Evolutionary conservation across 2,329 filamentous ascomycete genomes (phyloP).

Genomic region (Trichoderma atrobrunneum): DNA sequence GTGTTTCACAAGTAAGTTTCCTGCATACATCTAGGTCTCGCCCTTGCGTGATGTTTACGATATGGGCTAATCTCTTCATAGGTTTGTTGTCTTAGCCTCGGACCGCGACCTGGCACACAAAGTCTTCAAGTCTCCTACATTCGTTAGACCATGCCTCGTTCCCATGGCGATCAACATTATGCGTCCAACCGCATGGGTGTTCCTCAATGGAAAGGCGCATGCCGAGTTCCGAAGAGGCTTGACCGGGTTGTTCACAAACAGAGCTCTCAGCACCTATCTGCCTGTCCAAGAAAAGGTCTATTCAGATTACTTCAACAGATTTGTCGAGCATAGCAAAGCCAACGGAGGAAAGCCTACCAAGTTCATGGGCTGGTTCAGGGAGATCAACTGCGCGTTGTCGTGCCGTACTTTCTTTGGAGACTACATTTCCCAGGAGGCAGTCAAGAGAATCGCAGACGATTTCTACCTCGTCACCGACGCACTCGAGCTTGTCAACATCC

Average conservation of each 20-base stretch:
- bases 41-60: neutral
- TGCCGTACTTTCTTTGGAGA: conserved; percentile 14
- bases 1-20: conserved; percentile 11
- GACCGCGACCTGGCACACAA: conserved; percentile 13
- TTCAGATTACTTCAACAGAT: conserved; percentile 5
- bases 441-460: conserved; percentile 8
- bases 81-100: conserved; percentile 6
- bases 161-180: conserved; percentile 14
- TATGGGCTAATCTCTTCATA: neutral
- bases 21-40: neutral
- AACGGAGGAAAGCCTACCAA: neutral
- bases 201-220: conserved; percentile 7
- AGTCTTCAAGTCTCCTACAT: conserved; percentile 12
- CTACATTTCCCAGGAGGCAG: conserved; percentile 10
- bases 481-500: conserved; percentile 11
- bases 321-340: neutral
- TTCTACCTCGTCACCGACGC: conserved; percentile 7
- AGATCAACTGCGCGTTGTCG: conserved; percentile 8
- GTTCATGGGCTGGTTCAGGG: conserved; percentile 8
- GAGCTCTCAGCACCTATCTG: conserved; percentile 4
- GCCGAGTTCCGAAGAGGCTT: conserved; percentile 5
- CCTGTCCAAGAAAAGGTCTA: conserved; percentile 10
- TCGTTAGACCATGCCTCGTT: conserved; percentile 3
- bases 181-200: conserved; percentile 16
- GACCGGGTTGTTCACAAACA: conserved; percentile 8